Percentiles rank a stretch among this genome's conserved stretches.
Evolutionary conservation across 2,329 filamentous ascomycete species (phyloP).

Genomic region (Fusarium mangiferae): DNA sequence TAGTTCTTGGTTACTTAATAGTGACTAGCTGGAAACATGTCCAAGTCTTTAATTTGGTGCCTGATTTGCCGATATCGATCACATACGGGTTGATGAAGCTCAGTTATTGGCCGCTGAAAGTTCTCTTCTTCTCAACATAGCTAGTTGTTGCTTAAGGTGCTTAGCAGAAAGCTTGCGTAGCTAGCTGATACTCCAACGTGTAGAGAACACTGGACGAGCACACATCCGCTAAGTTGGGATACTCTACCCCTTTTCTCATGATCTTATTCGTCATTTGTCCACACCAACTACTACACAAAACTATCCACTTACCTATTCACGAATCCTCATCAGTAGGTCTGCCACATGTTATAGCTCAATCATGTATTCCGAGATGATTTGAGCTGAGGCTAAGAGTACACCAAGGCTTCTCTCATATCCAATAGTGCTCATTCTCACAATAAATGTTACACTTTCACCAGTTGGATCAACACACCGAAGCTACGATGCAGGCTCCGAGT

Average conservation of each 20-base stretch:
- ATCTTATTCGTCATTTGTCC: not conserved
- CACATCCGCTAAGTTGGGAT: not conserved
- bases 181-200: not conserved
- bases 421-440: not conserved
- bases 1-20: not conserved
- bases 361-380: not conserved
- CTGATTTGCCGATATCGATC: fast-evolving
- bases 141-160: not conserved
- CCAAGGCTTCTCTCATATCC: not conserved
- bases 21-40: not conserved
- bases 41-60: not conserved
- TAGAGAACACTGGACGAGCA: not conserved
- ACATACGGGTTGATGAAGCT: not conserved
- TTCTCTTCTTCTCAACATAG: not conserved
- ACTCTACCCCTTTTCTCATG: too few species aligned
- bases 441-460: not conserved
- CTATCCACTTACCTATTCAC: not conserved
- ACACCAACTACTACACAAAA: too few species aligned
- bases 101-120: fast-evolving
- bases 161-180: not conserved
- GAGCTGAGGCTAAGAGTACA: not conserved
- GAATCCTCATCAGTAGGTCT: not conserved
- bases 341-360: not conserved
- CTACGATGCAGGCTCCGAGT: not conserved
- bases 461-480: not conserved